A percentile compares a stretch with the other conserved stretches of the same genome.
Evolutionary conservation across 371 early-diverging fungal genomes (phyloP).

Genomic region (Mucor ambiguus): DNA sequence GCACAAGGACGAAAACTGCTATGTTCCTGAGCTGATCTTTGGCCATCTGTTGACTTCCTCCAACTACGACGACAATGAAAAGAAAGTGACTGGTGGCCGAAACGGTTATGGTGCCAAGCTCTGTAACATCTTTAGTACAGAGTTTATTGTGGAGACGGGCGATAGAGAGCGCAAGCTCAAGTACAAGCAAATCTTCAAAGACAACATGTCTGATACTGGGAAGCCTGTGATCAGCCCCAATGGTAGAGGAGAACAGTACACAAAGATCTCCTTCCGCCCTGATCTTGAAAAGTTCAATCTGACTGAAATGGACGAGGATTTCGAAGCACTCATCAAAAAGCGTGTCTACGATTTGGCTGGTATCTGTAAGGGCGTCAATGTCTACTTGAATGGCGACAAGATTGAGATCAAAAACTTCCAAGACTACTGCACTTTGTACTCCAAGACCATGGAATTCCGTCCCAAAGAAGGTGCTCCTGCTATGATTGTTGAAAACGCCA

Average conservation of each 20-base stretch:
- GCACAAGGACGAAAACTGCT: slow-evolving; percentile 93
- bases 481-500: slow-evolving; percentile 32
- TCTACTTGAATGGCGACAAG: slow-evolving; percentile 89
- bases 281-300: slow-evolving; percentile 96
- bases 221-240: slow-evolving; percentile 76
- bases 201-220: slow-evolving; percentile 86
- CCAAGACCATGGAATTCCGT: slow-evolving; percentile 47
- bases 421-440: slow-evolving; percentile 91
- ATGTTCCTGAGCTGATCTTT: slow-evolving; percentile 99
- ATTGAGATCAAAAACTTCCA: slow-evolving; percentile 90
- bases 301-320: slow-evolving; percentile 87
- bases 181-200: slow-evolving; percentile 84
- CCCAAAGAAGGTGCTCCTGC: slow-evolving; percentile 43
- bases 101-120: slow-evolving; percentile 99
- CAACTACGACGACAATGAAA: slow-evolving; percentile 99
- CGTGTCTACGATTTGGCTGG: slow-evolving; percentile 99
- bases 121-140: slow-evolving; percentile 98
- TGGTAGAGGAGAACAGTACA: slow-evolving; percentile 73
- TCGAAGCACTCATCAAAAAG: slow-evolving; percentile 89
- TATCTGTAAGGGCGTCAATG: slow-evolving; percentile 86
- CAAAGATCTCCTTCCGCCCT: slow-evolving; percentile 96
- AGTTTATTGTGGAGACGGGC: slow-evolving; percentile 98
- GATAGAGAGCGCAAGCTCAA: slow-evolving; percentile 76
- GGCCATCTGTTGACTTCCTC: slow-evolving; percentile 98
- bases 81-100: slow-evolving; percentile 99